phyloP scores from a whole-genome alignment of 768 basidiomycete species.

The Suillus variegatus region DNA sequence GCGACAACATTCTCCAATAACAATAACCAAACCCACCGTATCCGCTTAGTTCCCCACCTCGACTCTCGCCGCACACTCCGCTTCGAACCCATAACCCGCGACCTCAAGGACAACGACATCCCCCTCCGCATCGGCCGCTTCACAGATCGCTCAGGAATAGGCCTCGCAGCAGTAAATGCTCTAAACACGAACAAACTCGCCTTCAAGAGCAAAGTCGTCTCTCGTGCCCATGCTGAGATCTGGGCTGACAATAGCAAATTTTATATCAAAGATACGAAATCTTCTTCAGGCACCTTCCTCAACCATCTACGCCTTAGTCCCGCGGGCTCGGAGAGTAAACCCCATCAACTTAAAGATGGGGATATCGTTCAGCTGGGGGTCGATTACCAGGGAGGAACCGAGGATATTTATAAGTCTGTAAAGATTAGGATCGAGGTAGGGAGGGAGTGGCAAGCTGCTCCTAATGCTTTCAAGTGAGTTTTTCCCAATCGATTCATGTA shows the following conservation, averaged over 20 bases:
- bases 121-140: slow-evolving; percentile 90
- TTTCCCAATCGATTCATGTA: background rate
- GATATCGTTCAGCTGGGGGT: slow-evolving; percentile 95
- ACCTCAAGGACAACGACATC: slow-evolving; percentile 68
- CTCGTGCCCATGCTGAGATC: slow-evolving; percentile 91
- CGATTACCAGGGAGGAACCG: slow-evolving; percentile 96
- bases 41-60: slow-evolving; percentile 94
- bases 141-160: slow-evolving; percentile 55
- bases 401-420: slow-evolving; percentile 97
- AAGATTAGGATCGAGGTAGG: slow-evolving; percentile 93
- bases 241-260: slow-evolving; percentile 80
- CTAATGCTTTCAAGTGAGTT: slow-evolving; percentile 81
- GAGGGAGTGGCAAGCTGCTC: slow-evolving; percentile 86
- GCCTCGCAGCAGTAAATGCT: slow-evolving; percentile 57
- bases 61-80: slow-evolving; percentile 89
- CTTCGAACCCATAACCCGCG: slow-evolving; percentile 91
- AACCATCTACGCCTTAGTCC: slow-evolving; percentile 89
- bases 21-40: slow-evolving; percentile 57
- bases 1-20: slow-evolving; percentile 16
- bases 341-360: slow-evolving; percentile 85
- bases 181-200: slow-evolving; percentile 83
- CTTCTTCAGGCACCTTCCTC: slow-evolving; percentile 89
- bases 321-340: slow-evolving; percentile 78
- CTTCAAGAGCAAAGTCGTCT: slow-evolving; percentile 96
- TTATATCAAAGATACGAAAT: slow-evolving; percentile 88